Evolutionary conservation across 257 asterid genomes (phyloP), one percentile per base, ranked within the genome.

Genomic region (Phtheirospermum japonicum): DNA sequence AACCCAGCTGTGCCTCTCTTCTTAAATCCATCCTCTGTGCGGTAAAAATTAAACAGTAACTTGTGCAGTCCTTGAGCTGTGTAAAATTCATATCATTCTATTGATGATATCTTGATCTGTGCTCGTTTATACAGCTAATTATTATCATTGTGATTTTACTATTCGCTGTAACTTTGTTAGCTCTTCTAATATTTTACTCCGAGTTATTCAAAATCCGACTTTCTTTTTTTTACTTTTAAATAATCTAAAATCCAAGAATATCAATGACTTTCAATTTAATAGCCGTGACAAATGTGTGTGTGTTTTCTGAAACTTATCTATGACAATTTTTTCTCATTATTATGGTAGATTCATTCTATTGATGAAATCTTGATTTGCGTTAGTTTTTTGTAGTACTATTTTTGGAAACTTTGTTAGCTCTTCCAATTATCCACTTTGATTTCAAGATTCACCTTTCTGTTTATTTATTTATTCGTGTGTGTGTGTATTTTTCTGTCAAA

Each of bases 21-120:
- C 65, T 90, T 31, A 83, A 85, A 74, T 82, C 96, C n/a, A 68
- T 90, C 54, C 67, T 85, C 46, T 87, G 97, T n/a, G 74, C 96
- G 63, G 97, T 90, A 82, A 73, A 87, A 59, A 59, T 20, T 9
- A 32, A 40, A 3, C 32, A 33, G 14, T 59, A 34, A 13, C 13
- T 13, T 3, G 20, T 59, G 17, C 10, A n/a, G n/a, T n/a, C n/a
- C n/a, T 55, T 10, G 13, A 37, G 4, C 7, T 39, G 17, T 30
- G 16, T 50, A n/a, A n/a, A 61, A 45, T 9, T 34, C 31, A 1
- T 17, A 39, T 50, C 20, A 26, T 4, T 68, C 11, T 20, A 30
- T 0, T 0, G 7, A 2, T 42, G 54, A 55, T 13, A 6, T 51
- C 51, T 51, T 23, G 59, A 43, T 65, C 50, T 13, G 12, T 50